Evolutionary conservation across 2,329 filamentous ascomycete genomes (phyloP).

Genomic region (Mollisia scopiformis): DNA sequence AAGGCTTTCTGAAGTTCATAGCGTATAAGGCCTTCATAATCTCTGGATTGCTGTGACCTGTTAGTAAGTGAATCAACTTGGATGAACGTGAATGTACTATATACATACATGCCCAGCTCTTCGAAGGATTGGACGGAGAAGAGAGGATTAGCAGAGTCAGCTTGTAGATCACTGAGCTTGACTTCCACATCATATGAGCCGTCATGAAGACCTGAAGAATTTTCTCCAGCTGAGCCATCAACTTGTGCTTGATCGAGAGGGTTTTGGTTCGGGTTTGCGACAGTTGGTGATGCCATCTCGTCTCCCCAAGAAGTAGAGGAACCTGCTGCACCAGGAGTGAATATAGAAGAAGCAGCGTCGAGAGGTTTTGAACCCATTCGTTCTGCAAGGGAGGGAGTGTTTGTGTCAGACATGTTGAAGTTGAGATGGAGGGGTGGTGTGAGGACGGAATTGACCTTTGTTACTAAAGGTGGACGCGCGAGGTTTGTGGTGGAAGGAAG

Average conservation of each 20-base stretch:
- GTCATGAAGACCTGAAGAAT: slow-evolving; percentile 61
- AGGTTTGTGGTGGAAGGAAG: not conserved
- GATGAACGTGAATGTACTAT: slow-evolving; percentile 4
- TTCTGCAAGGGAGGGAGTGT: slow-evolving; percentile 46
- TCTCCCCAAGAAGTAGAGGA: slow-evolving; percentile 43
- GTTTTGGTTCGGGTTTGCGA: slow-evolving; percentile 2
- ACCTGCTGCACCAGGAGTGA: slow-evolving; percentile 22
- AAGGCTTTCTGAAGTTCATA: slow-evolving; percentile 92
- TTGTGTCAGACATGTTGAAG: slow-evolving; percentile 24
- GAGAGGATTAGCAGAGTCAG: slow-evolving; percentile 83
- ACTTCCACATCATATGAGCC: slow-evolving; percentile 88
- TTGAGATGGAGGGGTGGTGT: not conserved
- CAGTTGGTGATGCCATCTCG: slow-evolving; percentile 39
- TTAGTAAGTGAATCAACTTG: slow-evolving; percentile 12
- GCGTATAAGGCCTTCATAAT: slow-evolving; percentile 78
- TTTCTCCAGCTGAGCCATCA: slow-evolving; percentile 48
- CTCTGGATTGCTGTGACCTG: slow-evolving; percentile 49
- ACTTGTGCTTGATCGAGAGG: slow-evolving; percentile 36
- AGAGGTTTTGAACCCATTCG: slow-evolving; percentile 40
- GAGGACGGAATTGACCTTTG: too few species aligned
- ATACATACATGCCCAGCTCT: slow-evolving; percentile 80
- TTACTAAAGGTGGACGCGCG: not conserved
- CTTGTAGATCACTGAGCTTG: slow-evolving; percentile 86
- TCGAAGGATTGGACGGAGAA: slow-evolving; percentile 85
- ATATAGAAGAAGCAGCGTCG: slow-evolving; percentile 19